Conservation (phyloP, 2,329 filamentous ascomycete genomes). For the Penicillium thymicola region DNA sequence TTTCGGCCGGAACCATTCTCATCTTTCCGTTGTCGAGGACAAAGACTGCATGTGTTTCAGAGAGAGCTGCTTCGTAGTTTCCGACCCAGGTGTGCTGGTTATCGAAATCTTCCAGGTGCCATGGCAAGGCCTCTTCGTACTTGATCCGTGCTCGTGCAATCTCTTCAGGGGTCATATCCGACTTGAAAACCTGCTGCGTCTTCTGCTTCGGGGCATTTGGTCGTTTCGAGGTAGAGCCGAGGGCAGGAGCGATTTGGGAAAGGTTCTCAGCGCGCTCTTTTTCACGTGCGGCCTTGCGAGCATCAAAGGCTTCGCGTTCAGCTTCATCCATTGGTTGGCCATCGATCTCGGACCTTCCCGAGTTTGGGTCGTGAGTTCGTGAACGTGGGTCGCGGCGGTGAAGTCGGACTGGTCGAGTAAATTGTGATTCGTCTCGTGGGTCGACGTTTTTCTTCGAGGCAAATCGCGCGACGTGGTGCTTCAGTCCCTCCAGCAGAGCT, state of each 20-base stretch:
- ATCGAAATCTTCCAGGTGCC: slow-evolving; percentile 96
- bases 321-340: slow-evolving; percentile 61
- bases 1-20: slow-evolving; percentile 86
- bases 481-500: slow-evolving; percentile 71
- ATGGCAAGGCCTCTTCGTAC: slow-evolving; percentile 93
- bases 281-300: slow-evolving; percentile 70
- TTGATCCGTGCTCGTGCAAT: slow-evolving; percentile 62
- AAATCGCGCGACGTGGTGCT: slow-evolving; percentile 85
- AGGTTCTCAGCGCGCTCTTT: slow-evolving; percentile 82
- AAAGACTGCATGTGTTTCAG: slow-evolving; percentile 74
- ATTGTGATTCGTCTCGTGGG: slow-evolving; percentile 73
- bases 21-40: slow-evolving; percentile 70
- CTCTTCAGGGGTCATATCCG: slow-evolving; percentile 73
- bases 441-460: slow-evolving; percentile 61
- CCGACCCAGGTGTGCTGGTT: slow-evolving; percentile 93
- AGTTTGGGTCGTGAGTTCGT: slow-evolving; percentile 53
- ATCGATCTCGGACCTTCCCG: slow-evolving; percentile 40
- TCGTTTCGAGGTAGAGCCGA: slow-evolving; percentile 66
- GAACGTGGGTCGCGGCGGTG: slow-evolving; percentile 83
- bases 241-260: slow-evolving; percentile 86
- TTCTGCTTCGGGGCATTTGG: slow-evolving; percentile 69
- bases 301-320: slow-evolving; percentile 58
- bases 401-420: slow-evolving; percentile 80
- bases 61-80: slow-evolving; percentile 83
- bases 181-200: slow-evolving; percentile 77